Evolutionary conservation across 257 asterid species (phyloP), one percentile per base, ranked within the genome.

Genomic region (Solanum etuberosum): DNA sequence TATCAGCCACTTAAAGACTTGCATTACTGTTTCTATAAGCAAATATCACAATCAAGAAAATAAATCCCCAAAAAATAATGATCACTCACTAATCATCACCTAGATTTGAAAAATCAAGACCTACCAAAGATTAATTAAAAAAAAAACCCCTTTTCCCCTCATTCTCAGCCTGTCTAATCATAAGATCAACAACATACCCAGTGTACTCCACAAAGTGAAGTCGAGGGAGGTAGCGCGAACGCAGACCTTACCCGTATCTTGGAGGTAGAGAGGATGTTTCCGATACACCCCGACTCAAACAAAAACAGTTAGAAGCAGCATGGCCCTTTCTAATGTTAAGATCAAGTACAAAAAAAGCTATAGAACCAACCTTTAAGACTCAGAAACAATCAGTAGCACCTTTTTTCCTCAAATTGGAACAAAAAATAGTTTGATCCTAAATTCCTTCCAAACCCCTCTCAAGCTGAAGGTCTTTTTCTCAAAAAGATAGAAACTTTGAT

Each of bases 21-120:
- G 89, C 91, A 87, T 90, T 72, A 88, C 93, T 90, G 90, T 91
- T 90, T 88, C 95, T 92, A 91, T 88, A 91, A 91, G 92, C 92
- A 86, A 92, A 89, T 86, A 91, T 88, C 91, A 88, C 80, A 85
- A 84, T 90, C 91, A 91, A 77, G 25, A 42, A 89, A 34, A n/a
- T 15, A 42, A 42, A 87, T 85, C 82, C 88, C 70, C 68, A 59
- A 43, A 82, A 87, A 88, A 77, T 51, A 91, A 54, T 67, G 86
- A 78, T 67, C 89, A 82, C 86, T 90, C 78, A 86, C 83, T 86
- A 88, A 46, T 78, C n/a, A 42, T 68, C 63, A 18, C 63, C 84
- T 25, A 37, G 89, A 61, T 80, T 54, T 81, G 59, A 13, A 73
- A 46, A 80, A 27, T 46, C 85, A 46, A 80, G 21, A 14, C 67